Evolutionary conservation across 345 rosid genomes (phyloP), one percentile per base, ranked within the genome.

Genomic region (Toxicodendron radicans): DNA sequence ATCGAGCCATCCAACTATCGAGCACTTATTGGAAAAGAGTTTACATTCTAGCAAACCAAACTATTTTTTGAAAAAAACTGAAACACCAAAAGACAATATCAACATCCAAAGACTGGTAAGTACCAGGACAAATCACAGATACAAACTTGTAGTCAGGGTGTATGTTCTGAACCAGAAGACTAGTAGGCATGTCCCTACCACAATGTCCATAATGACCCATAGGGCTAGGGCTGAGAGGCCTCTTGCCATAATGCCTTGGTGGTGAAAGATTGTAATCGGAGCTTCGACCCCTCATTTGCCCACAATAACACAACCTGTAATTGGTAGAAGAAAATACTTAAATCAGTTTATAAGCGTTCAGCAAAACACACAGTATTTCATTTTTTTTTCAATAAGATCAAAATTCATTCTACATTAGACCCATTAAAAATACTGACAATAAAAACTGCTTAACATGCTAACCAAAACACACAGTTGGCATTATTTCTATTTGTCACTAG

Each of bases 201-300:
- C 83, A 86, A 32, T 83, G 77, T n/a, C 88, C 81, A 75, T 85
- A 83, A n/a, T 75, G 84, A 73, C 76, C 88, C 78, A 85, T 80
- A 0, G 97, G 94, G 81, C 87, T 92, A 64, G 97, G 91, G 81
- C 91, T 94, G 54, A 81, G 78, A 60, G 27, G 75, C 71, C 91
- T 88, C 84, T 92, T 85, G 53, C 88, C 80, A 76, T 84, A 86
- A 54, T 76, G 78, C 88, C 97, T 86, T 7, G 92, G 86, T 11
- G 95, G 94, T 53, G 95, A 94, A 51, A 95, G 99, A 72, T 96
- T 91, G 85, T 91, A 91, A 83, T 95, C 87, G 76, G 83, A 88
- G 70, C 92, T 87, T 80, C 96, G 86, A 27, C 91, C 87, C 85
- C 89, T 87, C 96, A 87, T 89, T 80, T 58, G 18, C 21, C 70